A percentile compares a stretch with the other conserved stretches of the same genome.
phyloP scores from a whole-genome alignment of 352 stramenopile genomes.

The Blastocystis sp. region DNA sequence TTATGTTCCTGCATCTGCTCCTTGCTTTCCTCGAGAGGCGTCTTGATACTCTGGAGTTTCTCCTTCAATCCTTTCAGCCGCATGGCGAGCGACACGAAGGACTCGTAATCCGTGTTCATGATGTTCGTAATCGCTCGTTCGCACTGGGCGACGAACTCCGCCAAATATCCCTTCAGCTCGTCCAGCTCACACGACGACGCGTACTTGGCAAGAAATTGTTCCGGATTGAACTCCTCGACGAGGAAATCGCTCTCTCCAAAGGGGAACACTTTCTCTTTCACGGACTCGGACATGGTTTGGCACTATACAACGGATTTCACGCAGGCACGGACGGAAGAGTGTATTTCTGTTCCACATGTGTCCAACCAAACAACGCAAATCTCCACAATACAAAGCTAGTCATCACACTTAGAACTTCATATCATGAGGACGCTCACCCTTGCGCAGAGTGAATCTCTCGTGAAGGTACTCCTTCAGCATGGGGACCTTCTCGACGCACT shows the following conservation, averaged over 20 bases:
- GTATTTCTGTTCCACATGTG: not conserved
- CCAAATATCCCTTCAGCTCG: conserved; percentile 35
- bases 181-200: conserved; percentile 26
- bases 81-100: conserved; percentile 56
- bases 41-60: conserved; percentile 15
- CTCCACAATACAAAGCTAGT: conserved; percentile 46
- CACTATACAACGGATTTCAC: not conserved
- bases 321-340: not conserved
- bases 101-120: conserved; percentile 66
- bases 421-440: conserved; percentile 93
- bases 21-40: conserved; percentile 25
- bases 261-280: conserved; percentile 46
- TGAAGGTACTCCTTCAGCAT: conserved; percentile 97
- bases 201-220: conserved; percentile 61
- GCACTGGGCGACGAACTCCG: conserved; percentile 41
- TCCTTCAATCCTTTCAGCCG: conserved; percentile 57
- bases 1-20: conserved; percentile 46
- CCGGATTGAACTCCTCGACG: conserved; percentile 62
- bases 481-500: conserved; percentile 79
- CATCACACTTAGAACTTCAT: conserved; percentile 92
- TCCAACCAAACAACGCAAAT: not conserved
- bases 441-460: conserved; percentile 93
- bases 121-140: conserved; percentile 63
- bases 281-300: conserved; percentile 9
- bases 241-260: conserved; percentile 68